Evolutionary conservation across 2,329 filamentous ascomycete genomes (phyloP).

Genomic region (Nigrospora oryzae): DNA sequence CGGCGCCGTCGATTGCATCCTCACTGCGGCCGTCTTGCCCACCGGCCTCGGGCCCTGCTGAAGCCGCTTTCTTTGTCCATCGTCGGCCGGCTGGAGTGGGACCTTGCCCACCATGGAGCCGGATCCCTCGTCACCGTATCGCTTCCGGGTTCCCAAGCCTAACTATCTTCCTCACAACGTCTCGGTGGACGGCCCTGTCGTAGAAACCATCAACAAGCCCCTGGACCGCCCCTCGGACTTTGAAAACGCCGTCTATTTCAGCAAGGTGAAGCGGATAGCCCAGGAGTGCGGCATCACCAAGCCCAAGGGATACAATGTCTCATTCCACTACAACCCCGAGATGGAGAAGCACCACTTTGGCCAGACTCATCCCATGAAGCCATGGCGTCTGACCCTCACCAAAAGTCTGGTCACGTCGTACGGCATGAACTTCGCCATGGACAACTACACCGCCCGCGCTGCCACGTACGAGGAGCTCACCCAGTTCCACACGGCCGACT

Average conservation of each 20-base stretch:
- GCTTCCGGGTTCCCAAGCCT: constrained; percentile 45
- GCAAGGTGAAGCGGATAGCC: constrained; percentile 48
- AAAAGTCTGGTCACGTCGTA: constrained; percentile 93
- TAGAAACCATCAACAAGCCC: constrained; percentile 42
- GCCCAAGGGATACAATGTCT: constrained; percentile 83
- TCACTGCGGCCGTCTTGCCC: no score
- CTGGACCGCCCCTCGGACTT: constrained; percentile 41
- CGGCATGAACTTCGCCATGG: constrained; percentile 94
- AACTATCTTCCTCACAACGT: constrained; percentile 51
- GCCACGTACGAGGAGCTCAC: constrained; percentile 84
- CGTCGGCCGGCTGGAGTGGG: not conserved
- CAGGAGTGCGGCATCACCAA: constrained; percentile 62
- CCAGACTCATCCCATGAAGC: constrained; percentile 96
- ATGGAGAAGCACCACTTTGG: constrained; percentile 98
- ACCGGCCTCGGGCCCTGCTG: no score
- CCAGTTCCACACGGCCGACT: constrained; percentile 80
- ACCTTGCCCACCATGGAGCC: constrained; percentile 21
- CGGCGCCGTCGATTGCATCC: no score
- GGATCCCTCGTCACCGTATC: constrained; percentile 33
- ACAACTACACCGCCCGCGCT: constrained; percentile 76
- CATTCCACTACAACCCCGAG: constrained; percentile 88
- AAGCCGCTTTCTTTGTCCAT: not conserved
- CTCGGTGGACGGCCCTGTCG: constrained; percentile 39
- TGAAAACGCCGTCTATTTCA: constrained; percentile 48
- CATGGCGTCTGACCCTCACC: constrained; percentile 90